Evolutionary conservation across 495 filamentous ascomycete genomes (phyloP).

Genomic region (Corynascus novoguineensis): DNA sequence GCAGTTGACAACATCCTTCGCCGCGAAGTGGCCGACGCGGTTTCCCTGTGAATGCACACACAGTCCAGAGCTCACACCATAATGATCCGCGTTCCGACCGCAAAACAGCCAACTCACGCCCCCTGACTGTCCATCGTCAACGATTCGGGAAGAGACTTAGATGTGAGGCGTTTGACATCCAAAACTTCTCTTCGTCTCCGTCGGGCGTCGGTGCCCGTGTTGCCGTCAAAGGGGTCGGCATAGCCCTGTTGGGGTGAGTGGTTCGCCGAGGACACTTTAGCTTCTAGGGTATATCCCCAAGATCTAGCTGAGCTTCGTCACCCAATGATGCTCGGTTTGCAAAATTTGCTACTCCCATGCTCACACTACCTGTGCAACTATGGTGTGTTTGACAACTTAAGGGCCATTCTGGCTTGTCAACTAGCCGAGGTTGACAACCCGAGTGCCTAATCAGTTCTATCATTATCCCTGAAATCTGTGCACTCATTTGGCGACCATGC

Average conservation of each 20-base stretch:
- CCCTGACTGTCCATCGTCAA: no score
- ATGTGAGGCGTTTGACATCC: no score
- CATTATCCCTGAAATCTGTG: no score
- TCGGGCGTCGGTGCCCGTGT: neutral
- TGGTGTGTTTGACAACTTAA: neutral
- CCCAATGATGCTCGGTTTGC: neutral
- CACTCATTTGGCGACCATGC: no score
- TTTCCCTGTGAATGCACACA: no score
- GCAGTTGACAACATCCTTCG: conserved; percentile 3
- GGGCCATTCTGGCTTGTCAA: neutral
- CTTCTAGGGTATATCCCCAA: no score
- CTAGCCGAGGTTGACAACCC: no score
- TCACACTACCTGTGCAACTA: no score
- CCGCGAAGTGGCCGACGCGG: conserved; percentile 6
- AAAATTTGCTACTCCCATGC: neutral
- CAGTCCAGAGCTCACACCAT: neutral
- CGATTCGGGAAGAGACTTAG: no score
- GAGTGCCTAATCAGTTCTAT: no score
- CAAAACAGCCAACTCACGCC: no score
- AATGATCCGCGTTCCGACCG: neutral
- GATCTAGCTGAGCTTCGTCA: neutral
- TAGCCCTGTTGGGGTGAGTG: neutral
- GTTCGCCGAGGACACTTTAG: neutral
- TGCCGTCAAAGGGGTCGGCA: neutral
- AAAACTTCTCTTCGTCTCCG: no score